Evolutionary conservation across 495 filamentous ascomycete species (phyloP).

Genomic region (Tuber umbilicatum): DNA sequence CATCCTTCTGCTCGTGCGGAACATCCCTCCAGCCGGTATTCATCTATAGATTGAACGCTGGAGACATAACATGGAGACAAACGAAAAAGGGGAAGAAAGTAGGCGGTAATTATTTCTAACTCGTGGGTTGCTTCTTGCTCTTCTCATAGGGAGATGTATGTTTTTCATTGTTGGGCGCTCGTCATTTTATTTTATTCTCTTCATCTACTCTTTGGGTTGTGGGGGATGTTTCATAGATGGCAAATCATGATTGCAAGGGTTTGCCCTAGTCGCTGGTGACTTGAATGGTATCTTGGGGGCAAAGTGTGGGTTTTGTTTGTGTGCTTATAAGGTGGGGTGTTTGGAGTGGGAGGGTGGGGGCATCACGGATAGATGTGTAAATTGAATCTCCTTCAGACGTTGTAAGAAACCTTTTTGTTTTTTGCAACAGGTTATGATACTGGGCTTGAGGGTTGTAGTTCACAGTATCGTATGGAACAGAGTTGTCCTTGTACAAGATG

Average conservation of each 20-base stretch:
- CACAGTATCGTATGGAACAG: neutral
- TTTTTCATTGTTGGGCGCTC: slow-evolving; percentile 4
- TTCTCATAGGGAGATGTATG: neutral
- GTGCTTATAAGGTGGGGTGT: neutral
- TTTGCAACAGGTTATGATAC: neutral
- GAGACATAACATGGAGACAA: neutral
- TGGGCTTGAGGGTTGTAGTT: neutral
- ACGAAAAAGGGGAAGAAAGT: neutral
- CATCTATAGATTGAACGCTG: neutral
- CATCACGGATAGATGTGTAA: neutral
- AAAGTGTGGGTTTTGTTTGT: neutral
- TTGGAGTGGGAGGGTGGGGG: neutral
- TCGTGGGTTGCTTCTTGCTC: neutral
- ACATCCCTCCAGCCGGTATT: neutral
- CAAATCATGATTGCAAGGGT: neutral
- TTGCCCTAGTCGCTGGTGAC: neutral
- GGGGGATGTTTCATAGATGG: slow-evolving; percentile 4
- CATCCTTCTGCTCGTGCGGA: neutral
- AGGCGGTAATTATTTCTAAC: neutral
- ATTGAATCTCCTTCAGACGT: neutral
- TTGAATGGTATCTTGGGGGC: neutral
- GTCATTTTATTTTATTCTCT: neutral
- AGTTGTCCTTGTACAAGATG: neutral
- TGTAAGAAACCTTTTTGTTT: neutral
- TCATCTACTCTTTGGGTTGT: neutral